These are phyloP conservation scores for Triticum aestivum DNA, from an alignment of 176 grass and related monocot genomes.

Conservation along the genomic window DNA sequence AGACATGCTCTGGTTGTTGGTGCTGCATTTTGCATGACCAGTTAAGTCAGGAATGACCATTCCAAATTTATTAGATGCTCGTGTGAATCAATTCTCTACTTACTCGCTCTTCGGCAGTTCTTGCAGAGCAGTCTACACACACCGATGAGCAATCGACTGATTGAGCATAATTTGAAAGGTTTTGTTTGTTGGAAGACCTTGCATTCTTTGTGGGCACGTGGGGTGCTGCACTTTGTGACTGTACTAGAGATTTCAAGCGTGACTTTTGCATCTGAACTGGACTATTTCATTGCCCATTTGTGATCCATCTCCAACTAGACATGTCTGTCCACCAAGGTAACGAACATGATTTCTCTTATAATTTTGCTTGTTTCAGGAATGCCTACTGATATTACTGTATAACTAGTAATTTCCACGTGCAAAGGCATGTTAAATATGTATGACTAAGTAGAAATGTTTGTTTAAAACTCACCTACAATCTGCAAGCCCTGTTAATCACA, in stretches of 20 bases:
- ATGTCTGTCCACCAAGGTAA: constrained; percentile 40
- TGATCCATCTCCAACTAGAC: constrained; percentile 37
- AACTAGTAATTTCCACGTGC: not conserved
- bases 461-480: not conserved
- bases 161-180: not conserved
- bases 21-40: constrained; percentile 30
- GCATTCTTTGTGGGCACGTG: not conserved
- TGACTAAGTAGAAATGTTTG: not conserved
- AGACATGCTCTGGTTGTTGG: constrained; percentile 35
- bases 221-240: constrained; percentile 1
- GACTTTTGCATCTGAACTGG: constrained; percentile 33
- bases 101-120: not conserved
- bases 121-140: constrained; percentile 12
- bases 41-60: constrained; percentile 20
- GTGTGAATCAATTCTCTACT: not conserved
- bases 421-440: no score
- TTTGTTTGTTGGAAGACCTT: constrained; percentile 26
- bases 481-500: not conserved
- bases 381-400: constrained; percentile 47
- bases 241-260: constrained; percentile 35
- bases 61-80: constrained; percentile 1
- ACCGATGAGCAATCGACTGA: not conserved
- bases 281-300: constrained; percentile 39
- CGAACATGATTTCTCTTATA: not conserved
- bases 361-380: constrained; percentile 26